phyloP scores from a whole-genome alignment of 495 filamentous ascomycete species.

The Penicillium alfredii region DNA sequence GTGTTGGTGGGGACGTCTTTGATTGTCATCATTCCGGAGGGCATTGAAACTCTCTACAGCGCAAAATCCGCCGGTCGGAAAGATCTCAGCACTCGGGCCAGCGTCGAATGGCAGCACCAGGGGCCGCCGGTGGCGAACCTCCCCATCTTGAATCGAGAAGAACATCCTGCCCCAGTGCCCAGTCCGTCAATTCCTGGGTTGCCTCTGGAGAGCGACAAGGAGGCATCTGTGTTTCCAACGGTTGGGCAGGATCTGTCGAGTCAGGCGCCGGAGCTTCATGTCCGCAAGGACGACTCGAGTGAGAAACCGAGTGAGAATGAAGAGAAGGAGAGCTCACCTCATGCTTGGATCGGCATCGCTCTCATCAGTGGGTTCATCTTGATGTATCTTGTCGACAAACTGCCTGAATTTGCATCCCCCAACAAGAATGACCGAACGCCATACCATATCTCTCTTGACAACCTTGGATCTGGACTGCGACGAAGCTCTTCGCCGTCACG shows the following conservation, averaged over 20 bases:
- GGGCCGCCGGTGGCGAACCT: constrained; percentile 16
- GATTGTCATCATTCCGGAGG: constrained; percentile 96
- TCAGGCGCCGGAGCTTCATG: constrained; percentile 9
- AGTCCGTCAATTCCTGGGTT: constrained; percentile 14
- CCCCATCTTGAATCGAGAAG: constrained; percentile 5
- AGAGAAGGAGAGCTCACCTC: constrained; percentile 44
- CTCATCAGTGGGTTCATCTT: constrained; percentile 85
- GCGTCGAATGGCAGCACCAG: constrained; percentile 29
- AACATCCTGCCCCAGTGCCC: constrained; percentile 1
- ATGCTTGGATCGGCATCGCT: constrained; percentile 77
- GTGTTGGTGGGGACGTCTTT: constrained; percentile 91
- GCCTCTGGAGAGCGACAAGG: constrained; percentile 16
- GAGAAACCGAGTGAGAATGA: constrained; percentile 20
- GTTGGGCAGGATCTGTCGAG: no score
- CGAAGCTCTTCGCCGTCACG: constrained; percentile 45
- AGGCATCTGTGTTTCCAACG: no score
- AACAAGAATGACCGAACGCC: constrained; percentile 48
- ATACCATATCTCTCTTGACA: constrained; percentile 76
- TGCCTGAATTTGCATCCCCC: constrained; percentile 64
- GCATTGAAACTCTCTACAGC: constrained; percentile 83
- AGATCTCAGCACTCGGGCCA: constrained; percentile 24
- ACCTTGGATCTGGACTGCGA: constrained; percentile 55
- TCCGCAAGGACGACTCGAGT: constrained; percentile 38
- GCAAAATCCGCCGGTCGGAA: constrained; percentile 37
- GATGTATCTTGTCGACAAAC: constrained; percentile 93